Evolutionary conservation across 2,329 filamentous ascomycete genomes (phyloP).

Genomic region (Penicillium sp.): DNA sequence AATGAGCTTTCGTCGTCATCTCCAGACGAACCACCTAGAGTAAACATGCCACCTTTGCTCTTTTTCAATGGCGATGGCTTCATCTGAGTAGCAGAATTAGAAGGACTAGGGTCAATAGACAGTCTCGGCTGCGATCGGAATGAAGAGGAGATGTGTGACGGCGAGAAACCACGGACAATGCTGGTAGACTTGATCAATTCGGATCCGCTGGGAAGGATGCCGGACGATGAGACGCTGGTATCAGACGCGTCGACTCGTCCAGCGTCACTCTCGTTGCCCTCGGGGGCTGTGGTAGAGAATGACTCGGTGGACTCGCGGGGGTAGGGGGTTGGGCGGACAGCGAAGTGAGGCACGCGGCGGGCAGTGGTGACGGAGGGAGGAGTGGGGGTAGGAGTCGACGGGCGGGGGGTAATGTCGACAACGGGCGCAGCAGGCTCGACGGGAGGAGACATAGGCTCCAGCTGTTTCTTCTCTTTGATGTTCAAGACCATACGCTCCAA

Average conservation of each 20-base stretch:
- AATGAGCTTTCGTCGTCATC: slow-evolving; percentile 78
- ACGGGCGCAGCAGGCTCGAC: slow-evolving; percentile 38
- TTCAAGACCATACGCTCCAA: slow-evolving; percentile 91
- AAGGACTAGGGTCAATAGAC: slow-evolving; percentile 47
- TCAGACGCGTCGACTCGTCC: slow-evolving; percentile 50
- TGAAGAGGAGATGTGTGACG: slow-evolving; percentile 66
- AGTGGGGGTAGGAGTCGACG: slow-evolving; percentile 41
- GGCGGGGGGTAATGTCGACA: slow-evolving; percentile 44
- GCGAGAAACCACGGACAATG: slow-evolving; percentile 82
- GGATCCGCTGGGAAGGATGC: slow-evolving; percentile 37
- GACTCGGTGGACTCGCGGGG: slow-evolving; percentile 53
- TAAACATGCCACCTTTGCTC: slow-evolving; percentile 63
- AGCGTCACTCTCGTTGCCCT: slow-evolving; percentile 45
- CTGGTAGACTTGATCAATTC: slow-evolving; percentile 60
- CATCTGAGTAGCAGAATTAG: slow-evolving; percentile 61
- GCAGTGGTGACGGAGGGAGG: slow-evolving; percentile 31
- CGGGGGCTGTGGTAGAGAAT: slow-evolving; percentile 55
- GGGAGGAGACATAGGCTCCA: slow-evolving; percentile 54
- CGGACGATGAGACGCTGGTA: slow-evolving; percentile 57
- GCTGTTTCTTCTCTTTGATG: slow-evolving; percentile 76
- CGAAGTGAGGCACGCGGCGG: slow-evolving; percentile 33
- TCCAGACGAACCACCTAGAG: slow-evolving; percentile 78
- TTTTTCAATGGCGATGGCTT: slow-evolving; percentile 55
- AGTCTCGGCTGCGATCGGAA: slow-evolving; percentile 60
- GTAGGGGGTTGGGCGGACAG: slow-evolving; percentile 22